These are phyloP conservation scores for Verbascum thapsus DNA, from an alignment of 257 asterid genomes.

Conservation along the genomic window DNA sequence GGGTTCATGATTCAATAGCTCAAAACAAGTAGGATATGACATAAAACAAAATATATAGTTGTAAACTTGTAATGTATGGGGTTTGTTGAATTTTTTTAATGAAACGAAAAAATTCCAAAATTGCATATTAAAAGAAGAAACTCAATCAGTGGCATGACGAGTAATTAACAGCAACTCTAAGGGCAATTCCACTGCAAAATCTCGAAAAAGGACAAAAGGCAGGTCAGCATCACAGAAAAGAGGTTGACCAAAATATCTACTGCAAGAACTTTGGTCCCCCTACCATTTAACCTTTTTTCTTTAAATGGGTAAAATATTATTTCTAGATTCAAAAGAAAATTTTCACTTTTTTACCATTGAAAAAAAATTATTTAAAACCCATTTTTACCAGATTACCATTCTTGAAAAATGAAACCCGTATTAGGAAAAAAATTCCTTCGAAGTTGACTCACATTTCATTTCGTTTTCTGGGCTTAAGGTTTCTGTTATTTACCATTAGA, in stretches of 20 bases:
- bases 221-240: conserved; percentile 61
- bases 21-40: too few relatives aligned
- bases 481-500: conserved; percentile 23
- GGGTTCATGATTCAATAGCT: too few relatives aligned
- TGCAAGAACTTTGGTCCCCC: conserved; percentile 41
- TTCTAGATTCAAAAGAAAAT: conserved; percentile 49
- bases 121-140: conserved; percentile 3
- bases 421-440: conserved; percentile 38
- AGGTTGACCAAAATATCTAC: conserved; percentile 50
- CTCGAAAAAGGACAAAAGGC: conserved; percentile 47
- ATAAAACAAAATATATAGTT: too few relatives aligned
- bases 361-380: conserved; percentile 17
- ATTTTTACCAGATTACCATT: conserved; percentile 29
- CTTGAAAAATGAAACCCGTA: conserved; percentile 46
- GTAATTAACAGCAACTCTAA: conserved; percentile 26
- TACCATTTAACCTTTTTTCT: conserved; percentile 35
- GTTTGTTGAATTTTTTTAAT: too few relatives aligned
- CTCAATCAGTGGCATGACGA: conserved; percentile 34
- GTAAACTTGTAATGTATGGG: too few relatives aligned
- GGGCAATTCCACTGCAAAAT: conserved; percentile 27
- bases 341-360: conserved; percentile 43
- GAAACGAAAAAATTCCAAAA: too few relatives aligned
- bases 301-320: conserved; percentile 35
- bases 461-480: conserved; percentile 41
- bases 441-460: conserved; percentile 57